These are phyloP conservation scores for Gentiana macrophylla DNA, from an alignment of 257 asterid genomes.

Conservation along the genomic window DNA sequence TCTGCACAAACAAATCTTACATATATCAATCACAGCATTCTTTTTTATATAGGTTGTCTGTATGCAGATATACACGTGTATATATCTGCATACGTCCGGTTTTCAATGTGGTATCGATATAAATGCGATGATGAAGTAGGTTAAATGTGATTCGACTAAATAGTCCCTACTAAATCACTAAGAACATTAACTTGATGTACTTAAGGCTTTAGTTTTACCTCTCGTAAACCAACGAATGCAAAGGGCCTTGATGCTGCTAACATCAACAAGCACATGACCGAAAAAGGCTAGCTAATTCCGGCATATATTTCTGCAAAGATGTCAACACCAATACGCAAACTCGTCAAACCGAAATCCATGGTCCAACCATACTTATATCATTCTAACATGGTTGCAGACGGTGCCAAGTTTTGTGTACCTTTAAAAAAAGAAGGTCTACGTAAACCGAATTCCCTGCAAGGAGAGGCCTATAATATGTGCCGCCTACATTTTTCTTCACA, in stretches of 20 bases:
- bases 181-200: too few species aligned
- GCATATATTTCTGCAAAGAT: conserved; percentile 76
- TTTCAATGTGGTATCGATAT: too few species aligned
- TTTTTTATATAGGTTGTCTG: not conserved
- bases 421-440: conserved; percentile 63
- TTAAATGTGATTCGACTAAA: too few species aligned
- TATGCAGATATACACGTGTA: not conserved
- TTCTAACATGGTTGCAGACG: too few species aligned
- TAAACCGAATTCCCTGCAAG: conserved; percentile 93
- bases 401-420: conserved; percentile 31
- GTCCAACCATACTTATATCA: too few species aligned
- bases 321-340: too few species aligned
- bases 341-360: too few species aligned
- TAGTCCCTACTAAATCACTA: too few species aligned
- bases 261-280: conserved; percentile 84
- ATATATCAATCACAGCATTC: not conserved
- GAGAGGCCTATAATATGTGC: conserved; percentile 45
- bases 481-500: conserved; percentile 66
- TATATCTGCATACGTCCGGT: too few species aligned
- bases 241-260: conserved; percentile 80
- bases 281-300: conserved; percentile 84
- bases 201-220: too few species aligned
- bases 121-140: too few species aligned
- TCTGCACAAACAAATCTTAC: conserved; percentile 24
- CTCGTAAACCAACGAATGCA: conserved; percentile 86